phyloP scores from a whole-genome alignment of 768 basidiomycete species.

The Hebeloma cylindrosporum region DNA sequence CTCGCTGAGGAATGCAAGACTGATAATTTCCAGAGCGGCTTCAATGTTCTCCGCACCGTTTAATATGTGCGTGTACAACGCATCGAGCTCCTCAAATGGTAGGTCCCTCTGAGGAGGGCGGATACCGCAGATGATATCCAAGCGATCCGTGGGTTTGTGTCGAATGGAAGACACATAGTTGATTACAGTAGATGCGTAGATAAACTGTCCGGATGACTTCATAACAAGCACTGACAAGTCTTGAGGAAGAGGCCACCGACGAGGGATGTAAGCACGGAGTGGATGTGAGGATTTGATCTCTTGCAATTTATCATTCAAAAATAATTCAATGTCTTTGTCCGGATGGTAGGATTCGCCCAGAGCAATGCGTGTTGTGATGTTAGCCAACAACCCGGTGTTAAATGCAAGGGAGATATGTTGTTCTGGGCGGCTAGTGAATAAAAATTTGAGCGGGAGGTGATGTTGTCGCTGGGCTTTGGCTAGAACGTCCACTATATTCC shows the following conservation, averaged over 20 bases:
- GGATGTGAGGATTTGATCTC: not conserved
- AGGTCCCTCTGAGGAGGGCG: not conserved
- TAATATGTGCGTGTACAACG: no score
- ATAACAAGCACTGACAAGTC: conserved; percentile 4
- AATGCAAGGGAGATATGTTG: conserved; percentile 4
- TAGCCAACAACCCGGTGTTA: not conserved
- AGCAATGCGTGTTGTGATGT: not conserved
- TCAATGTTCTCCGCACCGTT: no score
- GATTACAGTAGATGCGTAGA: conserved; percentile 8
- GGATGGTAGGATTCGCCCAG: conserved; percentile 9
- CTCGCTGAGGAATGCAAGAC: no score
- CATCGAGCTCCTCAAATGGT: conserved; percentile 4
- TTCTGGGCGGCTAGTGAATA: conserved; percentile 16
- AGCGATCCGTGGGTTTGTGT: conserved; percentile 5
- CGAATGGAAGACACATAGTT: conserved; percentile 5
- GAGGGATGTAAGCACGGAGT: not conserved
- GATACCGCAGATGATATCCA: conserved; percentile 3
- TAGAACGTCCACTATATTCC: conserved; percentile 2
- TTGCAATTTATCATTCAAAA: conserved; percentile 7
- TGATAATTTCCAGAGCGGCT: no score
- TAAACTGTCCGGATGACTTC: conserved; percentile 11
- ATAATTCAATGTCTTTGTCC: conserved; percentile 8
- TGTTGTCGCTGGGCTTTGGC: not conserved
- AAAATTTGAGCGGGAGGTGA: conserved; percentile 4
- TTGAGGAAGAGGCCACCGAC: conserved; percentile 5